phyloP scores from a whole-genome alignment of 2,329 filamentous ascomycete species.

The Trematosphaeria pertusa region DNA sequence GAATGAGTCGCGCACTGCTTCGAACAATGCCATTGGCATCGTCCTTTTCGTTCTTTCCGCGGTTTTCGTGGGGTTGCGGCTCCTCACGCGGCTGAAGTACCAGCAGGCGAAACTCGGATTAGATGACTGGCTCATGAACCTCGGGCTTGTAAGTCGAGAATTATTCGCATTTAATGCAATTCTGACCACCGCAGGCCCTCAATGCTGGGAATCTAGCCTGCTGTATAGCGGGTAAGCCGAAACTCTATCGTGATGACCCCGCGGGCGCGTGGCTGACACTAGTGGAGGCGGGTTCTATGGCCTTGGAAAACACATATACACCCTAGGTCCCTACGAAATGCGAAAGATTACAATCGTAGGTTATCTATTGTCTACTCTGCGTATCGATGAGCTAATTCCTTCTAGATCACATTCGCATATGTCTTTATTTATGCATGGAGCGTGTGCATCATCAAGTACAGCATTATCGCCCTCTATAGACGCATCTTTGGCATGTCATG shows the following conservation, averaged over 20 bases:
- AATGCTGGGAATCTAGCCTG: slow-evolving; percentile 31
- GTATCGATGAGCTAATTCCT: not conserved
- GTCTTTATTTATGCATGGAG: slow-evolving; percentile 37
- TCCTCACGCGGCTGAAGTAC: slow-evolving; percentile 24
- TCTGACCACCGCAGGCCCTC: not conserved
- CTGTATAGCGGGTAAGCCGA: slow-evolving; percentile 27
- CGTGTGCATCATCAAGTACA: slow-evolving; percentile 34
- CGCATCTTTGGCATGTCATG: slow-evolving; percentile 36
- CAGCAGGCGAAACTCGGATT: slow-evolving; percentile 24
- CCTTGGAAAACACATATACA: slow-evolving; percentile 35
- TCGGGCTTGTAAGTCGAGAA: slow-evolving; percentile 16
- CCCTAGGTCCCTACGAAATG: slow-evolving; percentile 29
- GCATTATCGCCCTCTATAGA: slow-evolving; percentile 32
- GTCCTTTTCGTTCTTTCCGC: slow-evolving; percentile 27
- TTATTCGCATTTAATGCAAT: not conserved
- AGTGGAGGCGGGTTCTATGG: slow-evolving; percentile 27
- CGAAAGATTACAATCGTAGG: slow-evolving; percentile 31
- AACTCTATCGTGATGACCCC: too few relatives aligned
- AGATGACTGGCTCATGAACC: slow-evolving; percentile 34
- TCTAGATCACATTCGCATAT: slow-evolving; percentile 35
- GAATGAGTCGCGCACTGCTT: slow-evolving; percentile 27
- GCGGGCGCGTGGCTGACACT: not conserved
- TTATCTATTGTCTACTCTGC: too few relatives aligned
- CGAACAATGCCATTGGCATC: slow-evolving; percentile 30
- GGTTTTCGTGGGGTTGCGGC: slow-evolving; percentile 25